Conservation (phyloP, 2,329 filamentous ascomycete genomes). For the Alternaria rosae region DNA sequence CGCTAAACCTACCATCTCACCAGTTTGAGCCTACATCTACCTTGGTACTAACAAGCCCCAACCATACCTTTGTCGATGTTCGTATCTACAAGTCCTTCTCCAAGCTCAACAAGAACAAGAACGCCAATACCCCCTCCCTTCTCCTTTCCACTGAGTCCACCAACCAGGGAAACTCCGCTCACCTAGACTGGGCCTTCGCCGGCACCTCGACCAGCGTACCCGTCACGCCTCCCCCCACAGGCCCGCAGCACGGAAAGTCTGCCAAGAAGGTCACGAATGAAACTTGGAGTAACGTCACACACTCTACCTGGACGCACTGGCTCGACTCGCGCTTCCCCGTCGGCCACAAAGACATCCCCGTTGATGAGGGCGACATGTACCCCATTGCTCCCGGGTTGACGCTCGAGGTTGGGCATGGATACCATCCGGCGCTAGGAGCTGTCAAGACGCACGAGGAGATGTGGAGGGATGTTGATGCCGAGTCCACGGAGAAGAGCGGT, state of each 20-base stretch:
- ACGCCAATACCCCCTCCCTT: background rate
- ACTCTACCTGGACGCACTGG: constrained; percentile 65
- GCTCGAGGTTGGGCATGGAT: constrained; percentile 66
- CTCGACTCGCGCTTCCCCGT: constrained; percentile 61
- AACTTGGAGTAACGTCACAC: constrained; percentile 18
- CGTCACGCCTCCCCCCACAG: background rate
- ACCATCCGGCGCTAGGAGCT: constrained; percentile 62
- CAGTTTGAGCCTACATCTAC: constrained; percentile 67
- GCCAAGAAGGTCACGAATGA: background rate
- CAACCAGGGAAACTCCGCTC: constrained; percentile 38
- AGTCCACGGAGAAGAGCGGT: constrained; percentile 9
- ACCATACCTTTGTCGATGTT: constrained; percentile 67
- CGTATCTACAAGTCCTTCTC: constrained; percentile 56
- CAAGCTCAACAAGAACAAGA: too few species aligned
- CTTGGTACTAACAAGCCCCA: constrained; percentile 68
- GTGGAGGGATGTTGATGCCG: constrained; percentile 62
- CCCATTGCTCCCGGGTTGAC: constrained; percentile 36
- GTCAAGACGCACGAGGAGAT: constrained; percentile 70
- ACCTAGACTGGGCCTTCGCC: constrained; percentile 72
- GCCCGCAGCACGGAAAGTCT: background rate
- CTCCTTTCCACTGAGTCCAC: constrained; percentile 2
- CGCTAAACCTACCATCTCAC: constrained; percentile 27
- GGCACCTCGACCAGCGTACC: constrained; percentile 55
- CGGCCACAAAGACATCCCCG: constrained; percentile 39
- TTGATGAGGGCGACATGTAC: constrained; percentile 66